Base-by-base conservation (phyloP, 2,329 filamentous ascomycete species). In the Sporothrix pseudoabietina region DNA sequence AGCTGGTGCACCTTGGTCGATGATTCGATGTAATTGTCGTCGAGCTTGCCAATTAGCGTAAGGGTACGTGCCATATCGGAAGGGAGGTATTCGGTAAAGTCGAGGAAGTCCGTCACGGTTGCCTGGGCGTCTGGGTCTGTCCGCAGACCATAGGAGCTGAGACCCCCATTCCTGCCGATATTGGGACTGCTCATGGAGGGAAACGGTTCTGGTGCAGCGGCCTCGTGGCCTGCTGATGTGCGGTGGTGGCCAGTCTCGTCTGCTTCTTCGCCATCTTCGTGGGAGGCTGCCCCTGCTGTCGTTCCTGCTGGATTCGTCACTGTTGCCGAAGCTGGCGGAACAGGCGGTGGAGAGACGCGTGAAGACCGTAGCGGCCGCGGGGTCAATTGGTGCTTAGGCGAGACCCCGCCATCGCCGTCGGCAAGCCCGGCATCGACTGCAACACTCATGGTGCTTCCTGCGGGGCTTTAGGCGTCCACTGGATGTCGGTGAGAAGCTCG, bases 101-200 rank as follows among this genome's bases (percentile, higher is more conserved):
- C 89, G 79, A 91, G 87, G 78, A 91, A 91, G 80, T 91, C 89
- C 74, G 88, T 90, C 22, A 91, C 87, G n/a, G 89, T 91, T 7
- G 90, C 89, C 77, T 91, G 89, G 35, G 88, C 88, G 82, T 92
- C 90, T 6, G 89, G 89, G 76, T 91, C 89, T 71, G 85, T 84
- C 76, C 87, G 87, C 79, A 86, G 81, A 3, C 83, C 82, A 75
- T 88, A 82, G 1, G 84, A 80, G 73, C 81, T 81, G 73, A 86
- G 81, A 5, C 80, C 77, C 5, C 80, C 77, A 75, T 82, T 83
- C 74, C 79, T 81, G 75, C 79, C 81, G 44, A 80, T 52, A 12
- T 26, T 52, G 4, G n/a, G 44, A 39, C 55, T 52, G 41, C 16
- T 16, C 61, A 66, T 66, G 12, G 61, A 8, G 7, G 61, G 39